Evolutionary conservation across 176 grass and related monocot species (phyloP).

Genomic region (Bonia amplexicaulis): DNA sequence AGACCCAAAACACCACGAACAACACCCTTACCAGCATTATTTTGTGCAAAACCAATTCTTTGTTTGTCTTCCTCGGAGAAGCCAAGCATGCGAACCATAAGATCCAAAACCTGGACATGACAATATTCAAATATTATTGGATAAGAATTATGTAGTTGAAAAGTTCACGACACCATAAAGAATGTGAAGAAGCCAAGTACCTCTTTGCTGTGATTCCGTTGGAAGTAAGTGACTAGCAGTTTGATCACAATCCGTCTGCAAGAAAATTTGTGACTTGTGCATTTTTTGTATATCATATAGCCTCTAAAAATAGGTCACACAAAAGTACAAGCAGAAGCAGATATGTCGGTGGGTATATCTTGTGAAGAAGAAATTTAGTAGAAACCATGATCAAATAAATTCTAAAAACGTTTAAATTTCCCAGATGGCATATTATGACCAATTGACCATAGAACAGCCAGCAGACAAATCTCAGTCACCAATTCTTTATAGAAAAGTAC

Average conservation of each 20-base stretch:
- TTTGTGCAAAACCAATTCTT: slow-evolving; percentile 84
- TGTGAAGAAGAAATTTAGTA: neutral
- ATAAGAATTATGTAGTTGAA: neutral
- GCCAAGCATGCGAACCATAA: slow-evolving; percentile 95
- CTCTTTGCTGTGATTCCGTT: slow-evolving; percentile 95
- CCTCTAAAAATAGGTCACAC: neutral
- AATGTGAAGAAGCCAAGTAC: slow-evolving; percentile 34
- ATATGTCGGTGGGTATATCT: neutral
- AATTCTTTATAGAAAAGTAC: neutral
- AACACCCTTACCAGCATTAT: slow-evolving; percentile 62
- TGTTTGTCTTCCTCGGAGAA: slow-evolving; percentile 94
- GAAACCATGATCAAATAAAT: neutral
- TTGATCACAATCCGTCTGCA: slow-evolving; percentile 92
- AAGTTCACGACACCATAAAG: neutral
- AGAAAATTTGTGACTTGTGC: slow-evolving; percentile 20
- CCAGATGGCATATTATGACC: neutral
- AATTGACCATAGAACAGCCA: neutral
- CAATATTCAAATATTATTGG: neutral
- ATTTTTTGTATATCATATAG: neutral
- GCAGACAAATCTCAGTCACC: neutral
- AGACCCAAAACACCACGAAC: slow-evolving; percentile 84
- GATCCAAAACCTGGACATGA: slow-evolving; percentile 65
- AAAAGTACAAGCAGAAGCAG: neutral
- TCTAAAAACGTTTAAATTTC: neutral
- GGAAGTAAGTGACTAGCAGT: slow-evolving; percentile 90